These are phyloP conservation scores for Inga oerstediana DNA, from an alignment of 306 rosid genomes.

Conservation along the genomic window DNA sequence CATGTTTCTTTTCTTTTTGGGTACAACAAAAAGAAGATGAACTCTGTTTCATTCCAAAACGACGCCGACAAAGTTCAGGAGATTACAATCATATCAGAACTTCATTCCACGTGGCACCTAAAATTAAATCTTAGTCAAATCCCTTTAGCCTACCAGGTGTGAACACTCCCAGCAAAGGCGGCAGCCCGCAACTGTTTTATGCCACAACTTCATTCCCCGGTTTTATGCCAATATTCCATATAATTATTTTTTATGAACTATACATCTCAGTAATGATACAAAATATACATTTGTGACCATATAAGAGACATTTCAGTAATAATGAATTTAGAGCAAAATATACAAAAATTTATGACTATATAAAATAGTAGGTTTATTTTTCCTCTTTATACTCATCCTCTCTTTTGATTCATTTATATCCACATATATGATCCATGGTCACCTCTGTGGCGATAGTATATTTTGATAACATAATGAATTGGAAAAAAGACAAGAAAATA, in stretches of 20 bases:
- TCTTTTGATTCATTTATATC: background rate
- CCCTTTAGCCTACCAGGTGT: constrained; percentile 4
- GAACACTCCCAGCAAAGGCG: constrained; percentile 31
- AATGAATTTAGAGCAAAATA: background rate
- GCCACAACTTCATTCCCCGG: background rate
- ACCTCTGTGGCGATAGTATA: background rate
- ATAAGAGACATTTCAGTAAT: background rate
- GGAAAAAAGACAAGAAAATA: too few species aligned
- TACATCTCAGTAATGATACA: too few species aligned
- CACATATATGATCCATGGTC: background rate
- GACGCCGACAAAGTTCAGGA: constrained; percentile 25
- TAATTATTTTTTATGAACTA: too few species aligned
- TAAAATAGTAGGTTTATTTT: background rate
- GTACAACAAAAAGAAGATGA: constrained; percentile 16
- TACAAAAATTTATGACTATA: background rate
- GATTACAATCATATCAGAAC: background rate
- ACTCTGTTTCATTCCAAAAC: background rate
- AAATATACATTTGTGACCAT: too few species aligned
- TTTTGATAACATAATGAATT: background rate
- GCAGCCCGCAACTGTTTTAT: background rate
- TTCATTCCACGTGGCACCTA: background rate
- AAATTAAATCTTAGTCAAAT: constrained; percentile 14
- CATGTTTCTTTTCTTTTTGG: too few species aligned
- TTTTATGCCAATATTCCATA: background rate
- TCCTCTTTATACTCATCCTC: background rate